phyloP scores from a whole-genome alignment of 192 early-diverging fungal species.

The Coemansia sp. region DNA sequence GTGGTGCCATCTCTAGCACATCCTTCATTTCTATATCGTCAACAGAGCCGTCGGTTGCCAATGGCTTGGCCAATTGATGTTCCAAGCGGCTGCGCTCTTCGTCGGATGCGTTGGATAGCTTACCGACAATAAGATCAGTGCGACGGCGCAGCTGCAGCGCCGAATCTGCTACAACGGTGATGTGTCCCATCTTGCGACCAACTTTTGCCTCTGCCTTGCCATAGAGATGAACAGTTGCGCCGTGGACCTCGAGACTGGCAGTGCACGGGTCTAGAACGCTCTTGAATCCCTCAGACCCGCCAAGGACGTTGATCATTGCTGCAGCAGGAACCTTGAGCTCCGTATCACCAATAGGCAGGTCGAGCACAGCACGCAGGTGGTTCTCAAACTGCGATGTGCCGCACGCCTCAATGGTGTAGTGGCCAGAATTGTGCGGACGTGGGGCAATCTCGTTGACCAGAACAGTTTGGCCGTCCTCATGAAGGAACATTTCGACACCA shows the following conservation, averaged over 20 bases:
- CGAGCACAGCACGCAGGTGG: slow-evolving; percentile 87
- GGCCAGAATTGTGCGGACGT: slow-evolving; percentile 98
- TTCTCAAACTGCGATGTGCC: slow-evolving; percentile 97
- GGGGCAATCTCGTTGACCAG: slow-evolving; percentile 98
- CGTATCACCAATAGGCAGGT: slow-evolving; percentile 85
- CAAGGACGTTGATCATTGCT: slow-evolving; percentile 95
- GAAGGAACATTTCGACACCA: slow-evolving; percentile 97
- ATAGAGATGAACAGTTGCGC: slow-evolving; percentile 91
- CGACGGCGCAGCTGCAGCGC: slow-evolving; percentile 74
- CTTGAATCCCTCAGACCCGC: slow-evolving; percentile 61
- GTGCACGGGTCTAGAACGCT: slow-evolving; percentile 58
- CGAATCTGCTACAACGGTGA: slow-evolving; percentile 87
- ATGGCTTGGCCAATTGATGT: slow-evolving; percentile 19
- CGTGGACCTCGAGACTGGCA: slow-evolving; percentile 71
- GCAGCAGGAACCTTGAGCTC: slow-evolving; percentile 87
- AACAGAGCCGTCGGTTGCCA: slow-evolving; percentile 28
- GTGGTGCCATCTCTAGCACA: slow-evolving; percentile 56
- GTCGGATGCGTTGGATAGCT: slow-evolving; percentile 50
- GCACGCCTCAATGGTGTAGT: slow-evolving; percentile 98
- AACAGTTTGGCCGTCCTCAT: slow-evolving; percentile 77
- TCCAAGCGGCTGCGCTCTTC: slow-evolving; percentile 39
- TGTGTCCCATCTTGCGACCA: slow-evolving; percentile 98
- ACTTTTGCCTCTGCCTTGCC: slow-evolving; percentile 87
- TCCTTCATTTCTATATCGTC: slow-evolving; percentile 31
- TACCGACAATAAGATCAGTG: slow-evolving; percentile 61